Evolutionary conservation across 2,329 filamentous ascomycete genomes (phyloP), one percentile per base, ranked within the genome.

Genomic region (Cercospora zeae-maydis): DNA sequence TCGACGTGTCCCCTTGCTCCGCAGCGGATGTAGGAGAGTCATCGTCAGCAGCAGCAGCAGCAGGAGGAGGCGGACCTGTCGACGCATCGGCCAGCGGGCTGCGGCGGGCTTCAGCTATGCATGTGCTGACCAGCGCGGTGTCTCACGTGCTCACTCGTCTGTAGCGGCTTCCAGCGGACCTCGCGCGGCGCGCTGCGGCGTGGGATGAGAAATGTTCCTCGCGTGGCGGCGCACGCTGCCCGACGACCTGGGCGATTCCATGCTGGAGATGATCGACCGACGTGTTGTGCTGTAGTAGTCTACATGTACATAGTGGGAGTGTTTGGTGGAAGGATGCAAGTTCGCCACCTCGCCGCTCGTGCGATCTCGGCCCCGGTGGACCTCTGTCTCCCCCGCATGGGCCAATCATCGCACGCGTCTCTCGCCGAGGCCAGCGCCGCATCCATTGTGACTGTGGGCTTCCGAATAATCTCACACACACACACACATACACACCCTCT

Each of bases 181-280:
- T 75, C 87, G 90, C 4, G 91, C 95, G 49, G 88, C 84, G 45
- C 88, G 86, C 56, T 88, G 82, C 8, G 88, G 84, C 49, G 87
- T 42, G 1, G 71, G 71, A 58, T 72, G 70, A 1, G 73, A 75
- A 13, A 72, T 70, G 45, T 74, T 74, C 8, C 72, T 63, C 14
- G 62, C 67, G 54, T 73, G 71, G 6, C 73, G 69, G n/a, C 71
- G 70, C 9, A 68, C 64, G 30, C 71, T 73, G 37, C 68, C 69
- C 1, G 73, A 53, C 49, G 49, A 73, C n/a, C 61, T 61, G 2
- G 71, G 62, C 9, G 68, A 65, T 8, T 68, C 67, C 71, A 73
- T 74, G n/a, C 19, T 51, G 58, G 36, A 24, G 39, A 24, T 33
- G 14, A 24, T n/a, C 21, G 34, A 21, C 24, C 13, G 16, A 13